Base-by-base conservation (phyloP, 768 basidiomycete genomes). In the Panellus pusillus region DNA sequence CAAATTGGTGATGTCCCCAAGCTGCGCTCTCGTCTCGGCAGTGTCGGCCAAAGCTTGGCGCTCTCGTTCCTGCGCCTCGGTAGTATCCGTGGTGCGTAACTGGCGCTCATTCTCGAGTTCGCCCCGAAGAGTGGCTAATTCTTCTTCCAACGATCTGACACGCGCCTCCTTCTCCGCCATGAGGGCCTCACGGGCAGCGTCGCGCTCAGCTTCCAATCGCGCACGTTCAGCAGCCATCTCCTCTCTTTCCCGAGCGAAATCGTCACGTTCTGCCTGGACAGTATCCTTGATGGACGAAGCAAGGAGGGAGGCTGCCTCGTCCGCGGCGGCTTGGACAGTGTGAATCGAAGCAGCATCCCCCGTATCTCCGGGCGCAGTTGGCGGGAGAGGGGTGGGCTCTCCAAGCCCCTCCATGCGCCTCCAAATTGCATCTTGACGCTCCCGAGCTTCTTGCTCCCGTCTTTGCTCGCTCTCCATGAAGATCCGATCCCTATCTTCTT, bases 1-100 rank as follows among this genome's bases (percentile, higher is more conserved):
- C 48, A 90, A 65, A 57, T 86, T 85, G 1, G 90, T 86, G 58
- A 93, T 80, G 54, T 92, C 89, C 5, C 66, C 71, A 13, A 93
- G 68, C 59, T 91, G 89, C 36, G 67, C 72, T 31, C 81, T 75
- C 39, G 89, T 66, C 13, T 86, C 83, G 56, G 86, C 81, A 6
- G 83, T 79, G 52, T 89, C 87, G 36, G 72, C 63, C 31, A 74
- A 72, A 44, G 86, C 87, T 36, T 72, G 70, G 18, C 80, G 71
- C 56, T 87, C 84, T 28, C 74, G 75, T 63, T 89, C 86, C 29
- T 81, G 74, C 17, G 78, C 75, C 56, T 87, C 86, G 2, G 83
- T 74, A 40, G 86, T 84, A 50, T 86, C 82, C 1, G 80, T 78
- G 14, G 73, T 61, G 12, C 84, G 74, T 48, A 79, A 72, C 54